A percentile compares a stretch with the other conserved stretches of the same genome.
Evolutionary conservation across 1,284 basidiomycete species (phyloP).

Genomic region (Microbotryum scabiosae): DNA sequence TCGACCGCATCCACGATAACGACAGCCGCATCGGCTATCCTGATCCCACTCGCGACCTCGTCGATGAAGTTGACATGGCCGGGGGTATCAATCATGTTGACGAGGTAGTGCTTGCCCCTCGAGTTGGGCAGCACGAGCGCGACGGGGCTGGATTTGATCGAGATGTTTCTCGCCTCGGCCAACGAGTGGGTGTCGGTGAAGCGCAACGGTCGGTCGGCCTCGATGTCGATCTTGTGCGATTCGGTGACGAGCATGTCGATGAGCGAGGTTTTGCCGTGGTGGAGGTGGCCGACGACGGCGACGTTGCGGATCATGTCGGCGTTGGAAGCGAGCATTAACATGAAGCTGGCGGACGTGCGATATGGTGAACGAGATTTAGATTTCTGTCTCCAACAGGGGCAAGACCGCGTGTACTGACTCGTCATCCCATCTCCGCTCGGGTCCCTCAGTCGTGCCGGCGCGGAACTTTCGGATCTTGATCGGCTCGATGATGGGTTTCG

Average conservation of each 20-base stretch:
- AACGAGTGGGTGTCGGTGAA: conserved; percentile 95
- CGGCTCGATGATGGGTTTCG: conserved; percentile 92
- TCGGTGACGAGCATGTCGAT: conserved; percentile 96
- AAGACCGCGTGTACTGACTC: conserved; percentile 51
- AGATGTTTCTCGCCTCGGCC: conserved; percentile 79
- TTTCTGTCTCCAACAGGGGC: background rate
- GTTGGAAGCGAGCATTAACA: conserved; percentile 83
- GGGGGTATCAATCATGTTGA: conserved; percentile 94
- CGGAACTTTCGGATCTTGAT: conserved; percentile 87
- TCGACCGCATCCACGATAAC: conserved; percentile 93
- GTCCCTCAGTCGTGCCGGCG: conserved; percentile 60
- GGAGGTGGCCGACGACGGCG: conserved; percentile 86
- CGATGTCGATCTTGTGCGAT: conserved; percentile 90
- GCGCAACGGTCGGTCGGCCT: conserved; percentile 77
- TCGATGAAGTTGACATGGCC: conserved; percentile 98
- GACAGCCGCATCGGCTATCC: conserved; percentile 86
- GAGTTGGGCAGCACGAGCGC: conserved; percentile 83
- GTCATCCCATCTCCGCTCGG: conserved; percentile 86
- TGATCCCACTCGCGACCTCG: conserved; percentile 80
- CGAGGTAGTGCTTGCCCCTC: conserved; percentile 79
- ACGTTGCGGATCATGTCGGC: conserved; percentile 95
- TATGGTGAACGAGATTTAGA: no score
- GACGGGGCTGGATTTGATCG: conserved; percentile 95
- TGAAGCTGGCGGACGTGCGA: no score
- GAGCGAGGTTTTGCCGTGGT: conserved; percentile 94